phyloP scores from a whole-genome alignment of 495 filamentous ascomycete genomes.

The Tuber umbilicatum region DNA sequence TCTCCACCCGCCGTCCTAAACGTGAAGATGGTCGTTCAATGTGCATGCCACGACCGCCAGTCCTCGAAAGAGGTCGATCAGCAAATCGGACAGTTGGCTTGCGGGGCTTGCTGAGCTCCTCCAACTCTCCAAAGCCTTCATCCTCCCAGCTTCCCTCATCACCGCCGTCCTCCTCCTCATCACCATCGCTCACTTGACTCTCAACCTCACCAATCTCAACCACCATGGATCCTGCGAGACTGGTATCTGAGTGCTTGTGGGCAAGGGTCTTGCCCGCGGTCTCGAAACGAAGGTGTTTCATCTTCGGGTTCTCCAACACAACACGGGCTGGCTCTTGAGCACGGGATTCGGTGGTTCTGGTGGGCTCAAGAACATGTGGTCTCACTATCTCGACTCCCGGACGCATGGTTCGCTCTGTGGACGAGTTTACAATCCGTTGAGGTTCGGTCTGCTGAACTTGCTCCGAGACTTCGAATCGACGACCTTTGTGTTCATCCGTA shows the following conservation, averaged over 20 bases:
- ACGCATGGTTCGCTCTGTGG: slow-evolving; percentile 36
- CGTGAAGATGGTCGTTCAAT: slow-evolving; percentile 38
- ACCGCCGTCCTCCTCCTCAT: slow-evolving; percentile 14
- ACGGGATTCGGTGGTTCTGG: slow-evolving; percentile 22
- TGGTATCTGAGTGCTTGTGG: slow-evolving; percentile 31
- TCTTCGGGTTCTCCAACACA: slow-evolving; percentile 26
- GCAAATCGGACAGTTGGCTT: slow-evolving; percentile 40
- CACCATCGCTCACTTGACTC: slow-evolving; percentile 15
- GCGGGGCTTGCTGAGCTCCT: slow-evolving; percentile 35
- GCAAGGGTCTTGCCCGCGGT: slow-evolving; percentile 19
- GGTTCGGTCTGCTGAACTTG: slow-evolving; percentile 31
- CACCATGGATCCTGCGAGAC: slow-evolving; percentile 40
- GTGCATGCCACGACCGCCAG: slow-evolving; percentile 26
- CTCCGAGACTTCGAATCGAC: slow-evolving; percentile 24
- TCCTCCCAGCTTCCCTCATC: slow-evolving; percentile 40
- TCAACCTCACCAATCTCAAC: slow-evolving; percentile 34
- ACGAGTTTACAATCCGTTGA: slow-evolving; percentile 30
- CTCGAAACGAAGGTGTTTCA: slow-evolving; percentile 41
- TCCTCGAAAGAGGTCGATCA: slow-evolving; percentile 31
- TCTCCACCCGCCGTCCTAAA: slow-evolving; percentile 35
- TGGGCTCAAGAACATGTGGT: slow-evolving; percentile 26
- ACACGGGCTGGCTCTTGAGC: slow-evolving; percentile 19
- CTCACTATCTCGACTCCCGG: slow-evolving; percentile 38
- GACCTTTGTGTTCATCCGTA: slow-evolving; percentile 25
- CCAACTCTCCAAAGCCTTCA: slow-evolving; percentile 36